These are phyloP conservation scores for Candida gigantensis DNA, from an alignment of 1,139 yeast species.

Conservation along the genomic window DNA sequence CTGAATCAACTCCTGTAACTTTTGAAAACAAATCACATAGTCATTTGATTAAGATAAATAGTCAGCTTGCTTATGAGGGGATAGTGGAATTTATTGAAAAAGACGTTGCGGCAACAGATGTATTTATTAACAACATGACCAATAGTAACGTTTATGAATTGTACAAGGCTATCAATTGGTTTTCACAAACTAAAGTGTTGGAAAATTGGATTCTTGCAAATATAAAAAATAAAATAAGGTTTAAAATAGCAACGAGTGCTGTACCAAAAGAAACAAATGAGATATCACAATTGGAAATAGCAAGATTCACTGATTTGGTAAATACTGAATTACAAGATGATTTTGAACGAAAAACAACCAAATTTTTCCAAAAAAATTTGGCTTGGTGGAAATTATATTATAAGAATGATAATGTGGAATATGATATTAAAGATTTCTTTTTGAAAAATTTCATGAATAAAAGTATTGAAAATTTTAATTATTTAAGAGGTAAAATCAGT, in stretches of 20 bases:
- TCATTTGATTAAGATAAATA: constrained; percentile 39
- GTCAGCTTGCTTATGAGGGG: constrained; percentile 31
- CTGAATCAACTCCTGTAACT: constrained; percentile 32
- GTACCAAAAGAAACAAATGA: constrained; percentile 9
- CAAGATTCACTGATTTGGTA: constrained; percentile 30
- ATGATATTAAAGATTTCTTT: constrained; percentile 44
- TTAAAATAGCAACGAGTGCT: constrained; percentile 5
- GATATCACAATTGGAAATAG: constrained; percentile 22
- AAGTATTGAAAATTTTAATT: constrained; percentile 43
- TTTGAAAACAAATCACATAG: constrained; percentile 17
- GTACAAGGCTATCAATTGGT: constrained; percentile 33
- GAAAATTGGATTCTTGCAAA: constrained; percentile 27
- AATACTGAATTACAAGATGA: constrained; percentile 41
- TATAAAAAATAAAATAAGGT: constrained; percentile 17
- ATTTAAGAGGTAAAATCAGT: constrained; percentile 38
- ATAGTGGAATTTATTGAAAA: constrained; percentile 29
- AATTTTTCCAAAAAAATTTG: constrained; percentile 32
- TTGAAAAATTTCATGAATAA: constrained; percentile 36
- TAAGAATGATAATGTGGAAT: constrained; percentile 49
- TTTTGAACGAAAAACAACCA: constrained; percentile 33
- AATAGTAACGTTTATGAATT: constrained; percentile 41
- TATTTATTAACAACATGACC: constrained; percentile 30
- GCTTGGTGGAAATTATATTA: constrained; percentile 49
- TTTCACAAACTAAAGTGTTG: constrained; percentile 24
- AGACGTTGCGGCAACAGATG: constrained; percentile 36